Evolutionary conservation across 345 rosid genomes (phyloP).

Genomic region (Eucalyptus sideroxylon): DNA sequence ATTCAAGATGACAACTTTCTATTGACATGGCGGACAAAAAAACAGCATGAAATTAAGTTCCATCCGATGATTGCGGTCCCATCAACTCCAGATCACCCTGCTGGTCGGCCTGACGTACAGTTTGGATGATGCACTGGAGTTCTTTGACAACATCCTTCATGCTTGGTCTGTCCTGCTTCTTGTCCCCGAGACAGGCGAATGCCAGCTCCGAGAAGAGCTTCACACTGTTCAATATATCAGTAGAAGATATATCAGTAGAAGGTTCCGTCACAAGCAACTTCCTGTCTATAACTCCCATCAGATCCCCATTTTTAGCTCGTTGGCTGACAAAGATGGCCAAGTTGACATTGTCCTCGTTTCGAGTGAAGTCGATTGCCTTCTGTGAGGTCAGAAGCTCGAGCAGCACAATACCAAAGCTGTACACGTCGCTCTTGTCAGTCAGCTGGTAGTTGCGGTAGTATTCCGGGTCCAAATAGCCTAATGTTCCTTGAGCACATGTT

Average conservation of each 20-base stretch:
- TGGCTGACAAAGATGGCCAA: conserved; percentile 30
- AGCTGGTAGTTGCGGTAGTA: conserved; percentile 51
- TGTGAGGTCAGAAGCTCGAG: conserved; percentile 45
- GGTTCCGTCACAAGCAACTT: conserved; percentile 11
- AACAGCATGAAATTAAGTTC: background rate
- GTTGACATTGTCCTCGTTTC: conserved; percentile 37
- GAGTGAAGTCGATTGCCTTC: conserved; percentile 38
- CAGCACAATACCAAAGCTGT: conserved; percentile 48
- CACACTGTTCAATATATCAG: conserved; percentile 1
- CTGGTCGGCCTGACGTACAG: background rate
- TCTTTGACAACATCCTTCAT: conserved; percentile 41
- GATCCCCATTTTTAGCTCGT: conserved; percentile 8
- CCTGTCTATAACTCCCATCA: conserved; percentile 31
- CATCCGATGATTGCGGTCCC: background rate
- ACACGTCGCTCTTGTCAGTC: conserved; percentile 50
- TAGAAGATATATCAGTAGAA: conserved; percentile 1
- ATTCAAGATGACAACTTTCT: background rate
- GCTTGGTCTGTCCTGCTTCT: conserved; percentile 32
- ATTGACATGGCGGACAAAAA: background rate
- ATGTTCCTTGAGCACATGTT: conserved; percentile 56
- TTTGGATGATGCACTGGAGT: conserved; percentile 21
- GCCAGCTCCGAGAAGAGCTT: conserved; percentile 29
- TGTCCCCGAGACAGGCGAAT: conserved; percentile 32
- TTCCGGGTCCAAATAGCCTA: conserved; percentile 59
- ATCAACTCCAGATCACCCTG: background rate